Evolutionary conservation across 306 rosid genomes (phyloP).

Genomic region (Potentilla sterilis): DNA sequence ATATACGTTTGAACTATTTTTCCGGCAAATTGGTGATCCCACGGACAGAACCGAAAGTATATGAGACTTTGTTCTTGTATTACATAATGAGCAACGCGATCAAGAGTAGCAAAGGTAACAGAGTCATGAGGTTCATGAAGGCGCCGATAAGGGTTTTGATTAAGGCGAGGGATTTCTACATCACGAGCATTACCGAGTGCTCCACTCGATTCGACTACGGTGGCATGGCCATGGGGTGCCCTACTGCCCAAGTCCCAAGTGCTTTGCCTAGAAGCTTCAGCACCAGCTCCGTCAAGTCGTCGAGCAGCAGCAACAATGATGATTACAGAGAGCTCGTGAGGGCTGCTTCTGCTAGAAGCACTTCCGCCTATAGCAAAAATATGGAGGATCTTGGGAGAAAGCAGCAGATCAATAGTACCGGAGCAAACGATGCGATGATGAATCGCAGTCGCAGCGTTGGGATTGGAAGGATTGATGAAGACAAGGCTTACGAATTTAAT

Average conservation of each 20-base stretch:
- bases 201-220: conserved; percentile 20
- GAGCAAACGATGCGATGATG: background rate
- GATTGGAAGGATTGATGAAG: conserved; percentile 68
- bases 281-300: conserved; percentile 19
- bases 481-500: conserved; percentile 41
- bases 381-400: conserved; percentile 4
- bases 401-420: background rate
- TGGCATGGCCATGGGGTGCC: conserved; percentile 36
- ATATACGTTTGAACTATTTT: background rate
- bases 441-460: conserved; percentile 28
- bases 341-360: conserved; percentile 31
- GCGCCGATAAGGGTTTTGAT: conserved; percentile 41
- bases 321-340: conserved; percentile 49
- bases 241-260: conserved; percentile 6
- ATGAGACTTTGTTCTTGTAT: background rate
- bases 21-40: background rate
- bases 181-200: conserved; percentile 37
- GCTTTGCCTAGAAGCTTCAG: conserved; percentile 50
- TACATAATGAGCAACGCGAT: conserved; percentile 21
- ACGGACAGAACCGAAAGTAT: background rate
- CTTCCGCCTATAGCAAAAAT: background rate
- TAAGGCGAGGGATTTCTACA: conserved; percentile 49
- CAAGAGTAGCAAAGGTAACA: conserved; percentile 23
- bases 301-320: conserved; percentile 2
- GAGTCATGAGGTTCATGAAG: conserved; percentile 34